Base-by-base conservation (phyloP, 768 basidiomycete genomes). In the Boletus tylopilopsis region DNA sequence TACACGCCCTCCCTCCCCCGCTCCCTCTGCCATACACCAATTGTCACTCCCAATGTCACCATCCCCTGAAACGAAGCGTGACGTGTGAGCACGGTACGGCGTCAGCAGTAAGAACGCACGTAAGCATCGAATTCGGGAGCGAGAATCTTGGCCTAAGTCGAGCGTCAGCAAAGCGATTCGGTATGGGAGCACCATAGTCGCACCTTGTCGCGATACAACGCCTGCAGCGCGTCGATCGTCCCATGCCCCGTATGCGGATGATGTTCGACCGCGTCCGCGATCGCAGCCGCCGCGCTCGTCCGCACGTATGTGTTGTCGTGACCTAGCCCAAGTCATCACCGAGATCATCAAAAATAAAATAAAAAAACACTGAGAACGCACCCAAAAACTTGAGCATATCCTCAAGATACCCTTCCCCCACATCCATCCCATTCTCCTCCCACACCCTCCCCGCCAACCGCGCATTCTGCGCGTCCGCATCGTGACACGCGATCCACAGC, bases 371-470 rank as follows among this genome's bases (percentile, higher is more conserved):
- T 5, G 5, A 16, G n/a, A 6, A 60, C 59, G 1, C 64, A 91
- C 94, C 86, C 16, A 97, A 75, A 59, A 82, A 90, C 0, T 64
- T 64, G 11, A 89, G 61, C 12, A 98, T 70, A 38, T 75, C 73
- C 1, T 66, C 62, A 0, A 91, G 65, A 21, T 56, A 82, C 6
- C 66, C 66, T 55, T 92, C 90, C 0, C 87, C 81, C 10, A 94
- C 81, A 59, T 96, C 92, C 32, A 97, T 67, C 5, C 91, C 94
- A 55, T 98, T 98, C 54, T 97, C 96, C 47, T 96, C 95, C 94
- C 94, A 98, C 10, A 90, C 70, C 53, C 85, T 82, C 21, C 72
- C 71, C 15, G 94, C 94, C 34, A 97, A 71, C 42, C 86, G 76
- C 0, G 83, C 83, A 57, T 94, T 97, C 61, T 94, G 91, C 59